Conservation (phyloP, 2,329 filamentous ascomycete species). For the Ophiostoma fasciatum region DNA sequence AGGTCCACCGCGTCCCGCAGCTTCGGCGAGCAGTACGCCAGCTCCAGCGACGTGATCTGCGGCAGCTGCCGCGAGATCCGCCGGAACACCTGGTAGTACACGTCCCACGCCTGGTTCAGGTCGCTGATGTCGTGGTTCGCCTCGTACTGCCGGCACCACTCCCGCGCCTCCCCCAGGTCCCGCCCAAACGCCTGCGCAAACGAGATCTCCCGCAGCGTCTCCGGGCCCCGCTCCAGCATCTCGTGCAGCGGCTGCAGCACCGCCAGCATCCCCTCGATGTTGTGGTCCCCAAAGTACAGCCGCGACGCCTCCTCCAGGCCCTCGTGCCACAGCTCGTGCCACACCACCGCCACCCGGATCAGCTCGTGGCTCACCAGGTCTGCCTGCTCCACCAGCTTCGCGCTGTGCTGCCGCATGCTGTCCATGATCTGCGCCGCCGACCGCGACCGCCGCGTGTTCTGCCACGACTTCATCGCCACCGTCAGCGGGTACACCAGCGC, state of each 20-base stretch:
- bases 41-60: constrained; percentile 79
- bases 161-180: constrained; percentile 83
- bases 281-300: constrained; percentile 93
- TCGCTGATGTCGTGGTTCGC: constrained; percentile 82
- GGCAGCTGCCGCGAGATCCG: constrained; percentile 88
- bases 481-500: constrained; percentile 94
- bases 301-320: constrained; percentile 91
- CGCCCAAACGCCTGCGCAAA: constrained; percentile 96
- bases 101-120: constrained; percentile 95
- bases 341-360: constrained; percentile 89
- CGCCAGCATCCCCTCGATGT: constrained; percentile 94
- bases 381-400: constrained; percentile 83
- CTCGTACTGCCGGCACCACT: constrained; percentile 90
- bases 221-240: constrained; percentile 76
- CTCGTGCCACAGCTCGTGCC: constrained; percentile 99
- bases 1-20: constrained; percentile 74
- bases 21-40: constrained; percentile 94
- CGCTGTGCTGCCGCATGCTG: constrained; percentile 90
- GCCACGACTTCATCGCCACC: constrained; percentile 88
- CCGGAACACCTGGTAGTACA: constrained; percentile 97
- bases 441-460: constrained; percentile 67
- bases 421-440: constrained; percentile 94
- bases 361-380: constrained; percentile 92
- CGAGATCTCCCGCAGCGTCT: constrained; percentile 89
- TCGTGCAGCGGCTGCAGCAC: constrained; percentile 83